A percentile compares a stretch with the other conserved stretches of the same genome.
These are phyloP conservation scores for Orbilia ellipsospora DNA, from an alignment of 2,329 filamentous ascomycete genomes.

Conservation along the genomic window DNA sequence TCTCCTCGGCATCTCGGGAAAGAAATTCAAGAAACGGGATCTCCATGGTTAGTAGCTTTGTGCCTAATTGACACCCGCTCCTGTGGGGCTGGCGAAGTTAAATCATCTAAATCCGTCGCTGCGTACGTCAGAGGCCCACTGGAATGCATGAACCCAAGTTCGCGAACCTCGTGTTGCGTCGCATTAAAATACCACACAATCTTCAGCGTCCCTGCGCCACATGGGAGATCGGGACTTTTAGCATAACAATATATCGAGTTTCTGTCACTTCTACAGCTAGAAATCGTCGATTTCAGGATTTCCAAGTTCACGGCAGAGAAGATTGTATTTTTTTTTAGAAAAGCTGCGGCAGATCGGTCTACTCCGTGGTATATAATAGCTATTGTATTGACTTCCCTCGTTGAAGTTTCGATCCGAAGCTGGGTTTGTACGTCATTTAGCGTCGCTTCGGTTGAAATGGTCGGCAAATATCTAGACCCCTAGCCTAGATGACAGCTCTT, in stretches of 20 bases:
- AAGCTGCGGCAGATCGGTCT: too few species aligned
- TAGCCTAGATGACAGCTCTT: too few species aligned
- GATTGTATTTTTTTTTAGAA: too few species aligned
- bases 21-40: background rate
- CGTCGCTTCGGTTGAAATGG: constrained; percentile 16
- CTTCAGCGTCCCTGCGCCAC: background rate
- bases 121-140: constrained; percentile 18
- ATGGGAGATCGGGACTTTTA: too few species aligned
- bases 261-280: too few species aligned
- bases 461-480: background rate
- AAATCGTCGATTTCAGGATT: too few species aligned
- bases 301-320: too few species aligned
- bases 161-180: constrained; percentile 17
- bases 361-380: too few species aligned
- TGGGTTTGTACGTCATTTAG: constrained; percentile 7
- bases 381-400: too few species aligned
- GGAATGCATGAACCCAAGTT: background rate
- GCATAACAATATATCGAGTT: too few species aligned
- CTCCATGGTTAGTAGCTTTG: background rate
- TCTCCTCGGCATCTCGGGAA: constrained; percentile 21
- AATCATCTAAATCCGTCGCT: background rate
- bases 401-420: constrained; percentile 29
- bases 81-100: background rate
- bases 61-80: too few species aligned
- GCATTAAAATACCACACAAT: constrained; percentile 19